A percentile compares a stretch with the other conserved stretches of the same genome.
These are phyloP conservation scores for Backusella westeae DNA, from an alignment of 192 early-diverging fungal genomes.

Conservation along the genomic window DNA sequence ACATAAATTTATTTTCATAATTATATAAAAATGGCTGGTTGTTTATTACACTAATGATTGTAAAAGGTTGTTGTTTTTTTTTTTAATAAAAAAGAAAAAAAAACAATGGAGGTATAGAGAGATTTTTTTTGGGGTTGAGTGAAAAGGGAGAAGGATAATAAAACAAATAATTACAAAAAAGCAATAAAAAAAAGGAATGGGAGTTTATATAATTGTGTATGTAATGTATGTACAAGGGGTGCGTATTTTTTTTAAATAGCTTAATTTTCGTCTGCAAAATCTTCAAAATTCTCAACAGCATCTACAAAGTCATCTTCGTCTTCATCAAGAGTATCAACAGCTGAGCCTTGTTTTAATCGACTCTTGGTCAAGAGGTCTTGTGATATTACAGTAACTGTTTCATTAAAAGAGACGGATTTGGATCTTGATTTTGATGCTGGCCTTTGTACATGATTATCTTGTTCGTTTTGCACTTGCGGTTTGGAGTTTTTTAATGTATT, in stretches of 20 bases:
- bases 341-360: constrained; percentile 3
- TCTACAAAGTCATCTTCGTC: constrained; percentile 14
- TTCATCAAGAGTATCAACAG: background rate
- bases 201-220: background rate
- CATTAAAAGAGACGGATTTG: constrained; percentile 21
- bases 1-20: constrained; percentile 3
- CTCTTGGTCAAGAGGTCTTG: background rate
- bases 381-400: constrained; percentile 9
- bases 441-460: background rate
- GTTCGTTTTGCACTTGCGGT: background rate
- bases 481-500: background rate
- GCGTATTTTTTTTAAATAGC: background rate
- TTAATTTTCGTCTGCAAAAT: background rate
- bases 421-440: background rate
- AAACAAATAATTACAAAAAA: constrained; percentile 6
- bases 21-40: background rate
- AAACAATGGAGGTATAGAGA: background rate
- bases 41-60: constrained; percentile 3
- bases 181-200: background rate
- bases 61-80: background rate
- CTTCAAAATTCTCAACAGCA: constrained; percentile 4
- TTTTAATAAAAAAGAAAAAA: background rate
- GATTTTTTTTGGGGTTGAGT: background rate
- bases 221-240: background rate
- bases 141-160: background rate